Base-by-base conservation (phyloP, 306 rosid species). In the Lathyrus oleraceus region DNA sequence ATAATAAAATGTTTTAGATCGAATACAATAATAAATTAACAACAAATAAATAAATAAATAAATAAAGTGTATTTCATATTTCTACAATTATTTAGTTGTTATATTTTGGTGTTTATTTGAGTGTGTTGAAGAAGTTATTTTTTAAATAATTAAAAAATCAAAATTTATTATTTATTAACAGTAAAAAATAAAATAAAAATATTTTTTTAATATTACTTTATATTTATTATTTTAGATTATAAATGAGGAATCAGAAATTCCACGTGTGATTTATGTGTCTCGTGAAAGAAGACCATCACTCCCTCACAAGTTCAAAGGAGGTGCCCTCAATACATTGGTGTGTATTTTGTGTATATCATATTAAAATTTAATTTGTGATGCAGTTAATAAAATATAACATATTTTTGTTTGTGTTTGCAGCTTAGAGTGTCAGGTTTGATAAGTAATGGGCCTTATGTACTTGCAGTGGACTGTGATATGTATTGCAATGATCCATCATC, bases 381-480 rank as follows among this genome's bases (percentile, higher is more conserved):
- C 15, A 47, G 2, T 47, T 27, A 4, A 67, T 38, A 2, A 8
- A 10, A 27, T 16, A 19, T 3, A 42, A 5, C 62, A 69, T n/a
- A 2, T 19, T 2, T 16, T 70, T 10, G 0, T 53, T n/a, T 70
- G 30, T 62, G 49, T 10, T 71, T 77, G 59, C 82, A 89, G 92
- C 81, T 81, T 13, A 68, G 92, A 44, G 92, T 87, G 0, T 87
- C 91, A 0, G 86, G 90, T 3, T 54, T 87, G 39, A 71, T 89
- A 3, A 89, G 92, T 38, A 89, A 89, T 59, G 80, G 82, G 0
- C 84, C 89, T 0, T 81, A 76, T 76, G 62, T 89, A 1, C 82
- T 89, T 17, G 82, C 44, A 3, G 66, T 89, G 35, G 96, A 89
- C 49, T 87, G 90, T 65, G 92, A 89, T 66, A 89, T 87, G 96